A percentile compares a stretch with the other conserved stretches of the same genome.
phyloP scores from a whole-genome alignment of 2,329 filamentous ascomycete species.

The Colletotrichum melonis region DNA sequence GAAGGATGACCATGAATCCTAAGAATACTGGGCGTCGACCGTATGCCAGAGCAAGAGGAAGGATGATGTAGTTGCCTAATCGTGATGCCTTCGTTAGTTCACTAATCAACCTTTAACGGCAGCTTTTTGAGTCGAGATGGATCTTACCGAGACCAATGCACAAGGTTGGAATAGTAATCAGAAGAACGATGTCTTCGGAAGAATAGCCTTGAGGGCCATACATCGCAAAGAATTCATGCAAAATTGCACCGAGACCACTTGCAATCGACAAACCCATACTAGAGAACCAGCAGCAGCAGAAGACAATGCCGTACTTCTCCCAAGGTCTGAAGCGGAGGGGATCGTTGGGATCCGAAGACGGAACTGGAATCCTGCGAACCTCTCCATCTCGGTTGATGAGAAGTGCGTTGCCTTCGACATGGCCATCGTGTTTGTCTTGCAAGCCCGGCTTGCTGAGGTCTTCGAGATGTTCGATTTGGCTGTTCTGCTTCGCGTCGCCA shows the following conservation, averaged over 20 bases:
- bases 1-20: slow-evolving; percentile 43
- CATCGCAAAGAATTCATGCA: slow-evolving; percentile 46
- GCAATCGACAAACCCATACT: slow-evolving; percentile 57
- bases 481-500: background rate
- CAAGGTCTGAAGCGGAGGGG: slow-evolving; percentile 41
- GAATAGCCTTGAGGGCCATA: slow-evolving; percentile 43
- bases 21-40: slow-evolving; percentile 51
- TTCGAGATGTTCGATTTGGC: slow-evolving; percentile 17
- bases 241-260: slow-evolving; percentile 57
- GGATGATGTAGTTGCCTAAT: slow-evolving; percentile 47
- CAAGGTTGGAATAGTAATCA: slow-evolving; percentile 51
- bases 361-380: slow-evolving; percentile 37
- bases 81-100: background rate
- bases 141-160: slow-evolving; percentile 48
- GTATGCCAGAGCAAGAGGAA: slow-evolving; percentile 51
- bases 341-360: slow-evolving; percentile 39
- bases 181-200: slow-evolving; percentile 43
- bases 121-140: too few relatives aligned
- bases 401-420: slow-evolving; percentile 32
- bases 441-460: background rate
- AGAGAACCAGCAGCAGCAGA: slow-evolving; percentile 45
- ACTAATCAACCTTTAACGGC: background rate
- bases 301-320: slow-evolving; percentile 38
- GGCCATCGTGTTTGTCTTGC: background rate
- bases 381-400: slow-evolving; percentile 32